Percentiles rank a stretch among this genome's conserved stretches.
Conservation (phyloP, 129 eudicot genomes). For the Arctium lappa region DNA sequence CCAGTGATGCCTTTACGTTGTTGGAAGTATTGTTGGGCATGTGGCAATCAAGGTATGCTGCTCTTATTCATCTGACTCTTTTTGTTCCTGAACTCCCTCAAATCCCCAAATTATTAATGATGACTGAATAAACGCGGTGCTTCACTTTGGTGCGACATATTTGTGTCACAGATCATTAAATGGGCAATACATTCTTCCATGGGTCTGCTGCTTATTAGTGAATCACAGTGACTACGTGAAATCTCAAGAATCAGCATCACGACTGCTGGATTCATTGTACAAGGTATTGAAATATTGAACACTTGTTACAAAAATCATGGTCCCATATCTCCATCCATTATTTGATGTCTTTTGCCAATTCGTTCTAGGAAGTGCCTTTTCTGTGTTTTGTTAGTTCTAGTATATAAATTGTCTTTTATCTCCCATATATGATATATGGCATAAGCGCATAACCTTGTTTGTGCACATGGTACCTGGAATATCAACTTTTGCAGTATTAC, state of each 20-base stretch:
- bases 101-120: not conserved
- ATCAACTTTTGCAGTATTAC: no score
- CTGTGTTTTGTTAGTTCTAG: not conserved
- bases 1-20: slow-evolving; percentile 55
- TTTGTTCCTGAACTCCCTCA: not conserved
- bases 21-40: slow-evolving; percentile 52
- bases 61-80: not conserved
- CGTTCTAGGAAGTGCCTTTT: not conserved
- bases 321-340: not conserved
- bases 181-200: slow-evolving; percentile 66
- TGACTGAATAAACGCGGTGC: not conserved
- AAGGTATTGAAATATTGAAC: slow-evolving; percentile 45
- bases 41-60: slow-evolving; percentile 23
- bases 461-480: no score
- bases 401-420: no score
- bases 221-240: slow-evolving; percentile 50
- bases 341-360: no score
- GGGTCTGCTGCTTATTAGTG: slow-evolving; percentile 69
- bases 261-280: slow-evolving; percentile 57
- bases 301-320: not conserved
- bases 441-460: no score
- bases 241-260: slow-evolving; percentile 57
- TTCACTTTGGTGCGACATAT: not conserved
- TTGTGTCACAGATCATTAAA: slow-evolving; percentile 50
- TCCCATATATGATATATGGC: no score